phyloP scores from a whole-genome alignment of 1,284 basidiomycete genomes.

The Omphalotus olearius region DNA sequence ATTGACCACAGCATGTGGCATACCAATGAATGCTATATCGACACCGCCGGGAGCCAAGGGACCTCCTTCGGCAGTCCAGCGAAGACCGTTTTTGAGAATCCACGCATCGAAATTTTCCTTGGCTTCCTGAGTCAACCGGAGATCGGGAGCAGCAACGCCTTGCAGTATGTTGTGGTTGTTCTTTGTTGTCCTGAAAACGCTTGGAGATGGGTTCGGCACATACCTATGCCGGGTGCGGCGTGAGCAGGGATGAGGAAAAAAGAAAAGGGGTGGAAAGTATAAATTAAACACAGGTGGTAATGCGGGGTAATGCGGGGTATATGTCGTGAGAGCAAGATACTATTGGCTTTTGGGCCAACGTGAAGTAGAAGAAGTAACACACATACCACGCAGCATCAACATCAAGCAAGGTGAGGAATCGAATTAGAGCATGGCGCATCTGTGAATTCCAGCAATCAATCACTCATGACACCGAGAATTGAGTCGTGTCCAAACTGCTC shows the following conservation, averaged over 20 bases:
- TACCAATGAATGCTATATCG: constrained; percentile 83
- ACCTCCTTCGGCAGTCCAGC: constrained; percentile 79
- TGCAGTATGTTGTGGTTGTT: constrained; percentile 90
- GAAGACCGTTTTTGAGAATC: constrained; percentile 79
- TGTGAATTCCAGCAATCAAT: constrained; percentile 29
- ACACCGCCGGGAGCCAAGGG: constrained; percentile 74
- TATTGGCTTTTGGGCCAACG: constrained; percentile 9
- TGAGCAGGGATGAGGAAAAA: constrained; percentile 2
- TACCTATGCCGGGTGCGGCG: constrained; percentile 46
- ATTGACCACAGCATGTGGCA: constrained; percentile 12
- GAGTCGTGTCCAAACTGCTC: constrained; percentile 26
- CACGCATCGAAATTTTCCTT: constrained; percentile 82
- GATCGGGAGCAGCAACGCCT: constrained; percentile 73
- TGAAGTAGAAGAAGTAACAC: constrained; percentile 3
- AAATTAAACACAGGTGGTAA: too few relatives aligned
- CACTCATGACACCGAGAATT: constrained; percentile 3
- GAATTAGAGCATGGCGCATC: constrained; percentile 88
- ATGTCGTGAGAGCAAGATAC: constrained; percentile 11
- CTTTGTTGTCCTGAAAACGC: constrained; percentile 87
- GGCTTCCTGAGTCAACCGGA: constrained; percentile 70
- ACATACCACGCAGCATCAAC: constrained; percentile 77
- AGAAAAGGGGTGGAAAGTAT: constrained; percentile 4
- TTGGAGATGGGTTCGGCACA: constrained; percentile 81
- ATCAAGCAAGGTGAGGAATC: constrained; percentile 74
- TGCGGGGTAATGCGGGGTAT: constrained; percentile 1